Base-by-base conservation (phyloP, 2,329 filamentous ascomycete genomes). In the Colletotrichum filicis region DNA sequence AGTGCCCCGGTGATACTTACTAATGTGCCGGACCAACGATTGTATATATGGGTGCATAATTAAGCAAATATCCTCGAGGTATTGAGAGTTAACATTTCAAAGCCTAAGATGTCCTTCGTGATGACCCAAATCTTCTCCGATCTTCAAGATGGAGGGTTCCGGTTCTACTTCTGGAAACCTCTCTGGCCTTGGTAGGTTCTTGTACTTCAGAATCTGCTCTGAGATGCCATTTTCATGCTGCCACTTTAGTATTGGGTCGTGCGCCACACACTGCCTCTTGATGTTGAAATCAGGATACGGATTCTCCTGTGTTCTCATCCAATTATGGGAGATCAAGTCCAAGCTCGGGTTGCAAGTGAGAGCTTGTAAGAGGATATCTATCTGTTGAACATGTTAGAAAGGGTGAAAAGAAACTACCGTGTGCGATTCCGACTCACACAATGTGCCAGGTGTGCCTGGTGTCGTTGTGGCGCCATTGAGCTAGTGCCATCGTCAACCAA, bases 241-340 rank as follows among this genome's bases (percentile, higher is more conserved):
- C 71, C 71, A 73, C 3, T 71, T 26, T 9, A 73, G 7, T 0
- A 73, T 70, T 0, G 71, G 71, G 0, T 73, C 66, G 2, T 73
- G 71, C 0, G 71, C 60, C 2, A 73, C 61, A 1, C 71, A 73
- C 35, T 73, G 71, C 71, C 71, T 49, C 6, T 73, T 73, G 28
- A 73, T 73, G 14, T 73, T 73, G 52, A 73, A 73, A 6, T 73
- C 71, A 2, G 71, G 71, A 4, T 73, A 73, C 0, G 71, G 71
- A 46, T 73, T 73, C 5, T 71, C 60, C 2, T 73, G 71, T 0
- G 71, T 73, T 12, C 56, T 61, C 71, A 73, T 73, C 71, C 71
- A 73, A 32, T 71, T 71, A 4, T 73, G 71, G 0, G 71, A 71
- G 2, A 73, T 73, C 1, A 73, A 14, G 32, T 73, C 71, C 1